A percentile compares a stretch with the other conserved stretches of the same genome.
phyloP scores from a whole-genome alignment of 2,329 filamentous ascomycete genomes.

The Fusarium sp. region DNA sequence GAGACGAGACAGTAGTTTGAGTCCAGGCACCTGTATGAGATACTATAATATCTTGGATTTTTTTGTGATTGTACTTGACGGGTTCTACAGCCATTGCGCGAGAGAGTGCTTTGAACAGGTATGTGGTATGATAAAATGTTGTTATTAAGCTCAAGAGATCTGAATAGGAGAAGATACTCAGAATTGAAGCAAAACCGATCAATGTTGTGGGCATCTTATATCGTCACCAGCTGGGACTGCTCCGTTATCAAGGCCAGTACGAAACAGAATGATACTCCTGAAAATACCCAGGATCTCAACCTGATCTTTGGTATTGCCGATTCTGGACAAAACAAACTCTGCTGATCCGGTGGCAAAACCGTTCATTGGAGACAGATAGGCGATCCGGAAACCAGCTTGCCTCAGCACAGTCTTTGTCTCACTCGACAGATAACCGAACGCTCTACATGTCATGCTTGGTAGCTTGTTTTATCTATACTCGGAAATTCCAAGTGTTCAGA shows the following conservation, averaged over 20 bases:
- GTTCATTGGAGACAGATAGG: neutral
- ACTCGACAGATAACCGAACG: neutral
- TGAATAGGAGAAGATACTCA: neutral
- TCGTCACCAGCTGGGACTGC: accelerated
- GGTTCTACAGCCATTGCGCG: conserved; percentile 4
- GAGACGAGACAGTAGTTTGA: neutral
- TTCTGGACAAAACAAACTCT: conserved; percentile 3
- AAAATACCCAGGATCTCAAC: neutral
- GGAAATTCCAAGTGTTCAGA: conserved; percentile 1
- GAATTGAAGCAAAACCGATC: neutral
- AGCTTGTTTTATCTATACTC: neutral
- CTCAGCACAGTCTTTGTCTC: neutral
- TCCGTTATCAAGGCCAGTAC: neutral
- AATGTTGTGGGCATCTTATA: neutral
- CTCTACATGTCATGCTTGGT: neutral
- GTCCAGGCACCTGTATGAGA: conserved; percentile 2
- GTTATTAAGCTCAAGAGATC: neutral
- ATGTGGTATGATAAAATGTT: neutral
- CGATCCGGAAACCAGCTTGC: neutral
- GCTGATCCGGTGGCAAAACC: neutral
- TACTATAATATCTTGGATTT: neutral
- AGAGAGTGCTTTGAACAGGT: neutral
- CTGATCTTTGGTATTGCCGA: neutral
- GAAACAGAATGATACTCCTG: neutral
- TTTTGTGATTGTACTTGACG: neutral